phyloP scores from a whole-genome alignment of 2,329 filamentous ascomycete species.

The Phyllosticta citrichinensis region DNA sequence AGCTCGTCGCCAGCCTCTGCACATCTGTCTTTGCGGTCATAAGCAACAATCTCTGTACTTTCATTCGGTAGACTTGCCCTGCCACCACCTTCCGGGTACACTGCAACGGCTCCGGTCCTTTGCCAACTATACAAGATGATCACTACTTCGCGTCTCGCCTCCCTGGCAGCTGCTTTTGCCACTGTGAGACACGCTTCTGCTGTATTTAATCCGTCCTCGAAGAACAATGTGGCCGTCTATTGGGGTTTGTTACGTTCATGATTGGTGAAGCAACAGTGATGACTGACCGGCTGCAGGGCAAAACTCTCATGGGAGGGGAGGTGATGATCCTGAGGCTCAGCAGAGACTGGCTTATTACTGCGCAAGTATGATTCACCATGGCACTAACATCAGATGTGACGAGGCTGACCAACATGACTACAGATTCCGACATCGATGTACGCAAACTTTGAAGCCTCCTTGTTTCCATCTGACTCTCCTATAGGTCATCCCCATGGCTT shows the following conservation, averaged over 20 bases:
- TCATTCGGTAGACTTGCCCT: neutral
- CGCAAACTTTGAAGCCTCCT: neutral
- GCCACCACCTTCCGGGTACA: neutral
- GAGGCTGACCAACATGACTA: neutral
- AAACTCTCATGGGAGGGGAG: conserved; percentile 46
- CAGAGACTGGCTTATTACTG: conserved; percentile 50
- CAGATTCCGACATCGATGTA: conserved; percentile 37
- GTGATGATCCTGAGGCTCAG: conserved; percentile 38
- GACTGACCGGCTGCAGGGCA: conserved; percentile 33
- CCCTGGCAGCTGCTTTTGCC: neutral
- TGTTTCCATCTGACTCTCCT: neutral
- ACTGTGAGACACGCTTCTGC: neutral
- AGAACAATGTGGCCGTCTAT: conserved; percentile 52
- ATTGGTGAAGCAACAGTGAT: no score
- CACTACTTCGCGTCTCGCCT: neutral
- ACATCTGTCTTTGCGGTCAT: neutral
- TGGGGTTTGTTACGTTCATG: conserved; percentile 42
- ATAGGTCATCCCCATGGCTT: conserved; percentile 52
- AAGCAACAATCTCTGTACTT: neutral
- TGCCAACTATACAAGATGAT: neutral
- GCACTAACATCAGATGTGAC: neutral
- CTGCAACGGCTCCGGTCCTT: neutral
- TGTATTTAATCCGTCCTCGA: conserved; percentile 15
- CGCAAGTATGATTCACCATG: conserved; percentile 35
- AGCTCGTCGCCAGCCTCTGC: neutral